Percentiles rank a stretch among this genome's conserved stretches.
Conservation (phyloP, 169 alveolate genomes). For the Eimeria necatrix region DNA sequence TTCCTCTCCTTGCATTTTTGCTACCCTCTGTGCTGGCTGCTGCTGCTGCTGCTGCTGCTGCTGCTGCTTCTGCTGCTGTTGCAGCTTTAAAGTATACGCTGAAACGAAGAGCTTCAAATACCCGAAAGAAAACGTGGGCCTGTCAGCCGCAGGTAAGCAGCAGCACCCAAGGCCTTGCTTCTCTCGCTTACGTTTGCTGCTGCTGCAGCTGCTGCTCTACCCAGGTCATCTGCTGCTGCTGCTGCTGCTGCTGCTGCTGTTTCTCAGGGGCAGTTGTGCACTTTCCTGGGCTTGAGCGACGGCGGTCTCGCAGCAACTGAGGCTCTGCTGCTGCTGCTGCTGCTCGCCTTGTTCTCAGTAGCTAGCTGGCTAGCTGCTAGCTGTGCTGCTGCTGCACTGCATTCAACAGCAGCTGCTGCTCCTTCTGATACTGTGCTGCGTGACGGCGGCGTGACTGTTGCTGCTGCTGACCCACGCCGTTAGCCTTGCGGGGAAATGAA, state of each 20-base stretch:
- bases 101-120: not conserved
- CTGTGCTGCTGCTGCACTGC: conserved; percentile 1
- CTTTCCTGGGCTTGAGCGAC: not conserved
- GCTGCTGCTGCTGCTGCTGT: not conserved
- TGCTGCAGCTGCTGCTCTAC: not conserved
- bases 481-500: not conserved
- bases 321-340: not conserved
- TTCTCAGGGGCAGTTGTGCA: not conserved
- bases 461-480: not conserved
- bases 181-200: not conserved
- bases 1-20: not conserved
- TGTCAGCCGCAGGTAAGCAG: not conserved
- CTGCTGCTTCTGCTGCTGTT: too few species aligned
- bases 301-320: not conserved
- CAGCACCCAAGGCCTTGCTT: too few species aligned
- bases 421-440: not conserved
- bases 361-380: not conserved
- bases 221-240: not conserved
- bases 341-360: not conserved
- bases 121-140: not conserved
- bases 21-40: too few species aligned
- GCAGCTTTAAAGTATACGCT: not conserved
- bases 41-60: too few species aligned
- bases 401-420: not conserved
- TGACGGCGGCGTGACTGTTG: not conserved